A percentile compares a stretch with the other conserved stretches of the same genome.
Evolutionary conservation across 2,329 filamentous ascomycete species (phyloP).

Genomic region (Bipolaris oryzae): DNA sequence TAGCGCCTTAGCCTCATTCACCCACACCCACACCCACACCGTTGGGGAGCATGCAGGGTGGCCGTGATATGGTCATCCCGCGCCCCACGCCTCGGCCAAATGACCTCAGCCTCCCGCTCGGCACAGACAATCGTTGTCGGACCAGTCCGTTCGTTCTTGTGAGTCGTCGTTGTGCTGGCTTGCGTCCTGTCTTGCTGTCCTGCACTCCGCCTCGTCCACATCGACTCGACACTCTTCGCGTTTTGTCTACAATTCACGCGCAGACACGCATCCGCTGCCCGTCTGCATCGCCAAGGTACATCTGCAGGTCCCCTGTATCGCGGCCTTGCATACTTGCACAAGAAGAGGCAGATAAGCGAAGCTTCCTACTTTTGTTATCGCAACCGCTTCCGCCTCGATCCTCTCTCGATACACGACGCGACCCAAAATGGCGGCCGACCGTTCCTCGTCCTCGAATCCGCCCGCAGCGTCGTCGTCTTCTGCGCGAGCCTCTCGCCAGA

Average conservation of each 20-base stretch:
- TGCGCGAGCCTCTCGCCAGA: constrained; percentile 27
- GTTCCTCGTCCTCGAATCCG: constrained; percentile 32
- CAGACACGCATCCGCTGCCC: neutral
- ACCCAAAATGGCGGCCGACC: constrained; percentile 29
- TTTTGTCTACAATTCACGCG: constrained; percentile 1
- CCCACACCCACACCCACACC: too few species aligned
- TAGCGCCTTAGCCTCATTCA: constrained; percentile 31
- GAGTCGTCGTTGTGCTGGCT: constrained; percentile 2
- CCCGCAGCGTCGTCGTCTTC: constrained; percentile 39
- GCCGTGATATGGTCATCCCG: constrained; percentile 29
- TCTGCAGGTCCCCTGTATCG: constrained; percentile 11
- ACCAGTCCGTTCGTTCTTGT: constrained; percentile 12
- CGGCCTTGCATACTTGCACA: constrained; percentile 17
- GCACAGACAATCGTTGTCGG: constrained; percentile 24
- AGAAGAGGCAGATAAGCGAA: constrained; percentile 30
- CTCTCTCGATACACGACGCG: constrained; percentile 11
- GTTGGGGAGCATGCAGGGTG: constrained; percentile 2
- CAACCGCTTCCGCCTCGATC: neutral
- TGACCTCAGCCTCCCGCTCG: constrained; percentile 33
- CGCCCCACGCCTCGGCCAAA: constrained; percentile 30
- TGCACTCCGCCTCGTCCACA: constrained; percentile 12
- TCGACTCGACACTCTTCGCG: constrained; percentile 1
- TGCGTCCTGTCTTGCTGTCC: neutral
- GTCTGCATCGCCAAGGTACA: neutral
- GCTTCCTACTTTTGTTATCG: constrained; percentile 7